Evolutionary conservation across 2,329 filamentous ascomycete species (phyloP), one percentile per base, ranked within the genome.

Genomic region (Colletotrichum sp.): DNA sequence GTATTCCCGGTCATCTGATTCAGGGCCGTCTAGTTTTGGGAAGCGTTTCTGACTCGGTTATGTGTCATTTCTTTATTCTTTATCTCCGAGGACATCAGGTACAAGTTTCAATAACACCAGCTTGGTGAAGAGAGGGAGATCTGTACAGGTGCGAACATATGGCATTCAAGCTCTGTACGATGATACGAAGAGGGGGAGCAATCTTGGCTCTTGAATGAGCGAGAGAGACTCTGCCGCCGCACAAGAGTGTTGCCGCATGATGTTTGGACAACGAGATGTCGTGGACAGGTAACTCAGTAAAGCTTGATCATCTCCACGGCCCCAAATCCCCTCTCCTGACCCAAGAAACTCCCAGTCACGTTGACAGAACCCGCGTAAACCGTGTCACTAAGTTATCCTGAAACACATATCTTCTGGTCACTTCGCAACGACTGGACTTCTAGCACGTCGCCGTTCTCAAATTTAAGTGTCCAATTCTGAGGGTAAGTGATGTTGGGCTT

Each of bases 61-160:
- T 48, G 6, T 48, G 10, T 48, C 44, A 48, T 3, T 48, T 12
- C 9, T 22, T n/a, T 1, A 1, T 22, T 22, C n/a, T 4, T 1
- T 13, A 48, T 22, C 44, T 48, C 1, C 44, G 44, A 48, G 44
- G 44, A 48, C 1, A 48, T 22, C 18, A 12, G 3, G 18, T 12
- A 1, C 0, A 3, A n/a, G 6, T 7, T 22, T 48, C 10, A 1
- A 6, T 7, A 4, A 12, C 18, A 12, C 9, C 3, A n/a, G 9
- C 18, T 48, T 22, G 18, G 6, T 6, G 18, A 48, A 12, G 39
- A n/a, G 5, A 48, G 9, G 9, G 39, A 7, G 1, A 12, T 48
- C 18, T 48, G 39, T 44, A 18, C 16, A 44, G 0, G 39, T 18
- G 18, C 39, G 18, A 44, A n/a, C 5, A 44, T n/a, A n/a, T n/a